Base-by-base conservation (phyloP, 1,139 yeast genomes). In the Sugiyamaella xylanicola region DNA sequence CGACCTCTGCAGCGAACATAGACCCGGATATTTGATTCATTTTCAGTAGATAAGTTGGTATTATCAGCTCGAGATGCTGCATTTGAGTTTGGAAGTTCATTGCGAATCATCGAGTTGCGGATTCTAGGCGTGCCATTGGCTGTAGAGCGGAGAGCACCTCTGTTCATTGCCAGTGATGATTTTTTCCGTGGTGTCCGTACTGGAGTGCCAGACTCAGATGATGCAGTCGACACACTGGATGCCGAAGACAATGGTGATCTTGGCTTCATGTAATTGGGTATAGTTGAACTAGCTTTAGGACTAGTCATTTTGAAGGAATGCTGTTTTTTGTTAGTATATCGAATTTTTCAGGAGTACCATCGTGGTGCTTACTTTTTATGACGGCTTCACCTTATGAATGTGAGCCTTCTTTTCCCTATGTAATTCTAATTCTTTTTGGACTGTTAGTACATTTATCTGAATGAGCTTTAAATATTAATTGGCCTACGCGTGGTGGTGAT, bases 1-100 rank as follows among this genome's bases (percentile, higher is more conserved):
- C 95, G 75, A 2, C 85, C 90, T 53, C 96, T 77, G 67, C 95
- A 87, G 63, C 96, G 79, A 41, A 87, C 93, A 4, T 85, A 86
- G 27, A 88, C 95, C 63, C 85, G 84, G 54, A 85, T 84, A 65
- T 84, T 77, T 13, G 53, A 50, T 74, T 77, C 15, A 63, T 73
- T 48, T 74, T 75, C 54, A 74, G 15, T 59, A n/a, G 48, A 17
- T 9, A 2, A 27, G n/a, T 13, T 32, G 5, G 8, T 4, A 39
- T 39, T 39, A 5, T 39, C 43, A 3, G 41, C 8, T 8, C 42
- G 35, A 20, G 39, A 9, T 2, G 21, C 36, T 36, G 22, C 36
- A 46, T 46, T 46, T 21, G 50, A 36, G 11, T 45, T 45, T 16
- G 50, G 50, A n/a, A 46, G 17, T 13, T 37, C 42, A 8, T 46